Evolutionary conservation across 2,329 filamentous ascomycete species (phyloP).

Genomic region (Exophiala oligosperma): DNA sequence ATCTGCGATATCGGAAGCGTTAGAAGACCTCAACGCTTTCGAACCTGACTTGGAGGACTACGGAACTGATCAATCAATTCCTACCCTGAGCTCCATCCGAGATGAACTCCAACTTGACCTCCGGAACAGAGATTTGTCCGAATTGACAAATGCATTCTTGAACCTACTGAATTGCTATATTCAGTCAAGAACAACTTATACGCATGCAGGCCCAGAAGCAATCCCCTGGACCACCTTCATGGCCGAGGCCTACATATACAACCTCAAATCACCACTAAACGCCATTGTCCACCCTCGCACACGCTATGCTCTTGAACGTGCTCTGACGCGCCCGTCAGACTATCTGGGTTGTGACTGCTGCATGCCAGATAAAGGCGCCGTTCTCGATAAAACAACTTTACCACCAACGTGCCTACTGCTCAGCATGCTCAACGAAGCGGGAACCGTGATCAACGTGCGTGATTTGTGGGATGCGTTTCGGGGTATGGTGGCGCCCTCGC

Average conservation of each 20-base stretch:
- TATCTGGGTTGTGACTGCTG: conserved; percentile 60
- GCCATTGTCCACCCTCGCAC: conserved; percentile 60
- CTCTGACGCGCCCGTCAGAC: conserved; percentile 59
- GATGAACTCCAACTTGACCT: neutral
- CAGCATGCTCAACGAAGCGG: conserved; percentile 64
- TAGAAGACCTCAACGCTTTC: conserved; percentile 1
- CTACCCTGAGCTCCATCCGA: neutral
- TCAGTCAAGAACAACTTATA: neutral
- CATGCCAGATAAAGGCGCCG: neutral
- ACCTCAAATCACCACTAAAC: conserved; percentile 57
- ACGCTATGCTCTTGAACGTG: conserved; percentile 60
- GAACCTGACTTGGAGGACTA: neutral
- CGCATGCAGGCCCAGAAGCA: conserved; percentile 1
- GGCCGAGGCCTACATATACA: conserved; percentile 60
- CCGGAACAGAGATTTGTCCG: neutral
- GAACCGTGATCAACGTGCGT: conserved; percentile 59
- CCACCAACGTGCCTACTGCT: conserved; percentile 62
- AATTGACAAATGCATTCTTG: neutral
- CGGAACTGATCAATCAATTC: neutral
- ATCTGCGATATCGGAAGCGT: neutral
- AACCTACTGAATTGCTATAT: conserved; percentile 6
- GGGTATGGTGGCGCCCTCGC: conserved; percentile 1
- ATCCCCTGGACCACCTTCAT: conserved; percentile 52
- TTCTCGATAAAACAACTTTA: conserved; percentile 50
- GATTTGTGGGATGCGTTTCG: conserved; percentile 64